Percentiles rank a stretch among this genome's conserved stretches.
Conservation (phyloP, 2,329 filamentous ascomycete genomes). For the Aspergillaceae sp. region DNA sequence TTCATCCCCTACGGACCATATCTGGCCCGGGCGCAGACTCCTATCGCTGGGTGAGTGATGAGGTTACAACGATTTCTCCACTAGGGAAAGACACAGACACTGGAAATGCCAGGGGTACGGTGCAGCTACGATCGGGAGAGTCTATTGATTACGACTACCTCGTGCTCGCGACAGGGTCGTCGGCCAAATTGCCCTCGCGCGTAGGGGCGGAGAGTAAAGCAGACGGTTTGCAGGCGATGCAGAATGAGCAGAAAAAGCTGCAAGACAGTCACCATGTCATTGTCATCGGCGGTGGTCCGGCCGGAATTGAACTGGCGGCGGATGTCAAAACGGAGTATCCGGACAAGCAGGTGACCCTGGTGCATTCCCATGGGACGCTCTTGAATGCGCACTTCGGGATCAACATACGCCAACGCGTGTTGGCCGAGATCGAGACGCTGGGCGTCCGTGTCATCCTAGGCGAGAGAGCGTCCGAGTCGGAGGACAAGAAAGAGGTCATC, state of each 20-base stretch:
- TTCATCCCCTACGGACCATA: conserved; percentile 52
- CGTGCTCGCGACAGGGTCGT: conserved; percentile 50
- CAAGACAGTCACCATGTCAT: conserved; percentile 38
- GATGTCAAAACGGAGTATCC: conserved; percentile 52
- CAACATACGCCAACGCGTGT: conserved; percentile 31
- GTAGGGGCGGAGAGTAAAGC: conserved; percentile 37
- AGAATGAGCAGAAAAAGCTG: conserved; percentile 41
- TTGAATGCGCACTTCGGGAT: conserved; percentile 46
- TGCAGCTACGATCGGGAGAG: conserved; percentile 38
- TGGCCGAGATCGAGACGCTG: conserved; percentile 38
- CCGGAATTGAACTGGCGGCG: conserved; percentile 53
- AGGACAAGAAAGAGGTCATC: conserved; percentile 1
- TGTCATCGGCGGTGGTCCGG: conserved; percentile 52
- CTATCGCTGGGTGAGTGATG: conserved; percentile 36
- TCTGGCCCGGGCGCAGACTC: conserved; percentile 28
- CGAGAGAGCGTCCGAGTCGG: conserved; percentile 41
- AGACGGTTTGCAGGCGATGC: conserved; percentile 38
- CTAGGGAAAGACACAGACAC: not conserved
- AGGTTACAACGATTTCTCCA: conserved; percentile 29
- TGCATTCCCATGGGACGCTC: conserved; percentile 49
- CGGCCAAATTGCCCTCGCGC: conserved; percentile 42
- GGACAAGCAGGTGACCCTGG: conserved; percentile 47
- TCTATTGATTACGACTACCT: conserved; percentile 47
- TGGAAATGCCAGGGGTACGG: conserved; percentile 10
- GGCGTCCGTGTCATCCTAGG: conserved; percentile 46